phyloP scores from a whole-genome alignment of 2,329 filamentous ascomycete genomes.

The Chaetomium sp. region DNA sequence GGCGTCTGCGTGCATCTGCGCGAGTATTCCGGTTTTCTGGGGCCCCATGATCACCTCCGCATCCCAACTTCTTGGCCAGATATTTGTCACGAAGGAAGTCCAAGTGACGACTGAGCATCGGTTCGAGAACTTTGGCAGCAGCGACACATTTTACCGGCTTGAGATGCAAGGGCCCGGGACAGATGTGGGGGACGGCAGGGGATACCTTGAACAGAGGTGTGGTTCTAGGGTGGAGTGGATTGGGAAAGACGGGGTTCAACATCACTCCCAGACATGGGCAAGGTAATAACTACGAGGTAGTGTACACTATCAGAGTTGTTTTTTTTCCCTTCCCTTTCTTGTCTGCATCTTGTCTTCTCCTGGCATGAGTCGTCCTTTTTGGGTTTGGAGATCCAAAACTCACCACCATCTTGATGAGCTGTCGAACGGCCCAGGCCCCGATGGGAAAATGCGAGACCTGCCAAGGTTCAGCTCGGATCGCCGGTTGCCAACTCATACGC shows the following conservation, averaged over 20 bases:
- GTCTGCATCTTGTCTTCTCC: background rate
- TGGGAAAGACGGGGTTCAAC: conserved; percentile 1
- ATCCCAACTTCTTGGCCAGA: conserved; percentile 20
- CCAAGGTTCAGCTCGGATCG: conserved; percentile 1
- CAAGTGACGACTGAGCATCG: conserved; percentile 22
- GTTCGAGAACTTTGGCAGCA: conserved; percentile 11
- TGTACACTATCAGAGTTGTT: no score
- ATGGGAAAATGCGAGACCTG: no score
- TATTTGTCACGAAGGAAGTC: conserved; percentile 28
- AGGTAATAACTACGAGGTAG: no score
- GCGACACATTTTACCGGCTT: conserved; percentile 11
- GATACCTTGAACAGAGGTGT: background rate
- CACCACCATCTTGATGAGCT: background rate
- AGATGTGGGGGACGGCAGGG: background rate
- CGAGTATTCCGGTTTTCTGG: conserved; percentile 31
- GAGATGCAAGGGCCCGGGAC: conserved; percentile 7
- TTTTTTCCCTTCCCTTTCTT: background rate
- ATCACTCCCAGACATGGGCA: background rate
- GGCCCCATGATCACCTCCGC: conserved; percentile 13
- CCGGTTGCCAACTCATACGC: background rate
- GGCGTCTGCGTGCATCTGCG: conserved; percentile 26
- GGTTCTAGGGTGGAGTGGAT: conserved; percentile 11
- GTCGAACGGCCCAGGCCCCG: background rate
- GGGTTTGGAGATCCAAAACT: background rate
- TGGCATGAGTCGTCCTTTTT: no score